Conservation (phyloP, 352 stramenopile species). For the Thalassiosira hispida region DNA sequence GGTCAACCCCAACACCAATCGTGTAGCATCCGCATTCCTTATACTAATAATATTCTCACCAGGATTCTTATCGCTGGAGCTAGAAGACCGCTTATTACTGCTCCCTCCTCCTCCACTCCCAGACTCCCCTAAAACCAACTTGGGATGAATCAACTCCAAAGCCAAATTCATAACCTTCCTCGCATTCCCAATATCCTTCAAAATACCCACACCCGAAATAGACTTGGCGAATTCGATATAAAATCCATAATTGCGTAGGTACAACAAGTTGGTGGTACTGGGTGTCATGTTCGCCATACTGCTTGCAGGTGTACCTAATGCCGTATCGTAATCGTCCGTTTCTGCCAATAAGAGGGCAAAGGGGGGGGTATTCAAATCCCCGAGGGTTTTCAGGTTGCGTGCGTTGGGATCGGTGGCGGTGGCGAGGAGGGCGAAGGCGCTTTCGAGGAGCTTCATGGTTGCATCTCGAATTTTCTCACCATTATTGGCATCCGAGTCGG, state of each 20-base stretch:
- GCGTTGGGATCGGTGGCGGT: conserved; percentile 60
- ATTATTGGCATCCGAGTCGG: background rate
- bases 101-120: background rate
- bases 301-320: too few species aligned
- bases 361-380: conserved; percentile 37
- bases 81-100: conserved; percentile 11
- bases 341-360: conserved; percentile 24
- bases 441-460: conserved; percentile 61
- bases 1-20: conserved; percentile 74
- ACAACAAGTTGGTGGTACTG: conserved; percentile 46
- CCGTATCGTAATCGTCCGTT: conserved; percentile 53
- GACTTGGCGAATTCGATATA: conserved; percentile 73
- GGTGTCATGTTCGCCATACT: conserved; percentile 11
- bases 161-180: conserved; percentile 68
- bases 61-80: conserved; percentile 48
- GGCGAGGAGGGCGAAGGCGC: conserved; percentile 65
- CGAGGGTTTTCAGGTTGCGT: conserved; percentile 42
- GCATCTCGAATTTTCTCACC: conserved; percentile 16
- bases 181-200: conserved; percentile 55
- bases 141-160: conserved; percentile 77
- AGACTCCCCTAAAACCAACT: conserved; percentile 32
- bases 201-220: conserved; percentile 69
- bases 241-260: conserved; percentile 63
- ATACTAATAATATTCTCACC: conserved; percentile 54
- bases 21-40: conserved; percentile 78